phyloP scores from a whole-genome alignment of 805 yeast species.

The Wickerhamiella qilinensis region DNA sequence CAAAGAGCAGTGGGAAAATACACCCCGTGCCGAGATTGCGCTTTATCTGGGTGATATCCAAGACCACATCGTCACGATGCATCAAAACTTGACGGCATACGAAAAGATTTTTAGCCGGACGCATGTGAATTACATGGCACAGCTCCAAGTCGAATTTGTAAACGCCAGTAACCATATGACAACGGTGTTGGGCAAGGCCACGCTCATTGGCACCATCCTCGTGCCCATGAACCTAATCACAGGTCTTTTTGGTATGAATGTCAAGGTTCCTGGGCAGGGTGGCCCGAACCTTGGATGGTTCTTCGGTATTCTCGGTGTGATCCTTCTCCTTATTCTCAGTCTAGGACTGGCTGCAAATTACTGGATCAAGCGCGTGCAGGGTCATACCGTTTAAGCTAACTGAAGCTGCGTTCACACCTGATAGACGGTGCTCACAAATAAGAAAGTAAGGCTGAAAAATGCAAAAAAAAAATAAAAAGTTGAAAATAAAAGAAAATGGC shows the following conservation, averaged over 20 bases:
- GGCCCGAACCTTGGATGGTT: slow-evolving; percentile 40
- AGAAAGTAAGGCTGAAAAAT: background rate
- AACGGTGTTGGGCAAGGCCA: slow-evolving; percentile 74
- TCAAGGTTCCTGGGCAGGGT: slow-evolving; percentile 58
- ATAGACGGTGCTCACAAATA: too few species aligned
- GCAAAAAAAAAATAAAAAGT: too few species aligned
- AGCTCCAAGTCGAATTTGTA: slow-evolving; percentile 83
- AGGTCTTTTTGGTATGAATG: slow-evolving; percentile 95
- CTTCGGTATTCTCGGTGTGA: slow-evolving; percentile 45
- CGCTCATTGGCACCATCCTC: slow-evolving; percentile 75
- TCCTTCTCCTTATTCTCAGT: slow-evolving; percentile 26
- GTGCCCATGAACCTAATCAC: slow-evolving; percentile 83
- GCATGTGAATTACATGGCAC: slow-evolving; percentile 85
- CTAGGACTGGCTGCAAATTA: slow-evolving; percentile 26
- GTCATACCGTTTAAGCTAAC: background rate
- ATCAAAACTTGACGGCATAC: slow-evolving; percentile 72
- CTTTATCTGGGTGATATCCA: slow-evolving; percentile 88
- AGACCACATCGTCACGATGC: slow-evolving; percentile 94
- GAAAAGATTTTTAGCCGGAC: slow-evolving; percentile 88
- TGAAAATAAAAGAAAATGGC: background rate
- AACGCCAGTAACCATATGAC: slow-evolving; percentile 74
- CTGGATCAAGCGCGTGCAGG: slow-evolving; percentile 8
- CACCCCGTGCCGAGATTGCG: slow-evolving; percentile 82
- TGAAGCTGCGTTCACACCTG: background rate
- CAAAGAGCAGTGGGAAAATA: slow-evolving; percentile 44